These are phyloP conservation scores for Pholiota microspora DNA, from an alignment of 768 basidiomycete species.

Conservation along the genomic window DNA sequence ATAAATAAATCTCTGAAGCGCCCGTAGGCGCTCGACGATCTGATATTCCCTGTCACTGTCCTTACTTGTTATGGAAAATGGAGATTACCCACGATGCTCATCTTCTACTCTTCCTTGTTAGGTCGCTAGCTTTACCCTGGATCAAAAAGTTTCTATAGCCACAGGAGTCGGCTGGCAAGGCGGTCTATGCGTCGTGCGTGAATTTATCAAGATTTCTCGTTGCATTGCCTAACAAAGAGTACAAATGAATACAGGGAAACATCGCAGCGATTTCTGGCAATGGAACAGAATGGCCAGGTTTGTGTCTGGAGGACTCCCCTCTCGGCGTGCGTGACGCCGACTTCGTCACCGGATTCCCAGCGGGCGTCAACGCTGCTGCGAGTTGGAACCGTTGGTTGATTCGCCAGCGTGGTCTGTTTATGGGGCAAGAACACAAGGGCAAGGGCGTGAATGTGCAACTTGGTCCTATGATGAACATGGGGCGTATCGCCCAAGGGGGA, in stretches of 20 bases:
- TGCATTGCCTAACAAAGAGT: not conserved
- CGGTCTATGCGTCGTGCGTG: constrained; percentile 65
- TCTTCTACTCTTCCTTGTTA: constrained; percentile 2
- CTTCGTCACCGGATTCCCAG: constrained; percentile 75
- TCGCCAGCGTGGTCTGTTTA: constrained; percentile 69
- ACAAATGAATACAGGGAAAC: constrained; percentile 41
- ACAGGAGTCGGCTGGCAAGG: constrained; percentile 68
- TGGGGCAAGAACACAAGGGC: constrained; percentile 80
- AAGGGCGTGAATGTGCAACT: constrained; percentile 86
- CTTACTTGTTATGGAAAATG: no score
- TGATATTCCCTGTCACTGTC: not conserved
- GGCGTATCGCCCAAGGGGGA: constrained; percentile 73
- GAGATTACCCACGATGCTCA: not conserved
- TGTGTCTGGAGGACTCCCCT: constrained; percentile 78
- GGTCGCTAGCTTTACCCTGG: constrained; percentile 38
- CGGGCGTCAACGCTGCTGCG: constrained; percentile 80
- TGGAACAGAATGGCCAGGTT: constrained; percentile 57
- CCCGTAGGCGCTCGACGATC: not conserved
- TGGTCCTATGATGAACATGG: constrained; percentile 87
- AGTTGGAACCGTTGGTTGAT: constrained; percentile 81
- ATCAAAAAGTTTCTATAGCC: constrained; percentile 62
- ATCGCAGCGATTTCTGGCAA: constrained; percentile 45
- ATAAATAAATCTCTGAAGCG: not conserved
- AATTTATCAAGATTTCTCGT: not conserved
- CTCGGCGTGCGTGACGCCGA: constrained; percentile 78